Conservation (phyloP, 768 basidiomycete species). For the Mycena rosella region DNA sequence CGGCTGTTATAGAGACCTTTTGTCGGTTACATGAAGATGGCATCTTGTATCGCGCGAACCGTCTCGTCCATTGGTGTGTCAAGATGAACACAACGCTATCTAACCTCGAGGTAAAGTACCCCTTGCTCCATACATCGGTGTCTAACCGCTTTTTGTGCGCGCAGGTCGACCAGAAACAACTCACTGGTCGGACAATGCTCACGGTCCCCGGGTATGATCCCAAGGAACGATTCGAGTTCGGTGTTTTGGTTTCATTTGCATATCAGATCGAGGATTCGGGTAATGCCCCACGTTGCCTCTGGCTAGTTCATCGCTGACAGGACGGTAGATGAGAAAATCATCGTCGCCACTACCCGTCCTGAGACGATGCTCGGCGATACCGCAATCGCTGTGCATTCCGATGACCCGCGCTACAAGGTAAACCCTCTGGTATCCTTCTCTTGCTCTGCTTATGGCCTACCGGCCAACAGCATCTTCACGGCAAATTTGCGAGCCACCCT, state of each 20-base stretch:
- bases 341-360: slow-evolving; percentile 97
- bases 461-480: slow-evolving; percentile 83
- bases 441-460: slow-evolving; percentile 3
- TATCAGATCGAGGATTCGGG: slow-evolving; percentile 91
- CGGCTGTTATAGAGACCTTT: slow-evolving; percentile 93
- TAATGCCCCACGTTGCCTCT: slow-evolving; percentile 44
- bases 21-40: slow-evolving; percentile 93
- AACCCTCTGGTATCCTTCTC: background rate
- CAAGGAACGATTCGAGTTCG: slow-evolving; percentile 98
- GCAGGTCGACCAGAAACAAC: slow-evolving; percentile 92
- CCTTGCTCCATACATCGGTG: background rate
- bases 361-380: slow-evolving; percentile 99
- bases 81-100: slow-evolving; percentile 95
- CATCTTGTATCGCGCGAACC: slow-evolving; percentile 93
- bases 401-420: slow-evolving; percentile 90
- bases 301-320: background rate
- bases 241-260: slow-evolving; percentile 95
- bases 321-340: slow-evolving; percentile 82
- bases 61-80: slow-evolving; percentile 98
- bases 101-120: slow-evolving; percentile 84
- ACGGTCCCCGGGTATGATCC: slow-evolving; percentile 94
- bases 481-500: slow-evolving; percentile 91
- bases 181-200: slow-evolving; percentile 86
- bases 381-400: slow-evolving; percentile 95
- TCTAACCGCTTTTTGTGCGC: background rate